A percentile compares a stretch with the other conserved stretches of the same genome.
phyloP scores from a whole-genome alignment of 2,329 filamentous ascomycete species.

The Elsinoe ampelina region DNA sequence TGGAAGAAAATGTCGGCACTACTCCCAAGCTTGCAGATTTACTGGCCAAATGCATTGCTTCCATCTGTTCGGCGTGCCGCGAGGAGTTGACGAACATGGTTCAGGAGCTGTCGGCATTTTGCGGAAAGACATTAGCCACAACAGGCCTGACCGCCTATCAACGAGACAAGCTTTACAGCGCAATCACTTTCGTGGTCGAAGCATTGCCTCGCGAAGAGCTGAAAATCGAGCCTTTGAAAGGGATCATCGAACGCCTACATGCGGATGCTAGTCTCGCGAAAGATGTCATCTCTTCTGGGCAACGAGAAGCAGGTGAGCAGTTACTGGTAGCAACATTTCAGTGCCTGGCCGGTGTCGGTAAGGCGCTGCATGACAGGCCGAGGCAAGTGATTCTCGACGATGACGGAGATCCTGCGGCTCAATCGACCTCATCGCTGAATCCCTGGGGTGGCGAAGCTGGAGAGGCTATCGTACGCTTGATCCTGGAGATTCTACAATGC shows the following conservation, averaged over 20 bases:
- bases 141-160: conserved; percentile 57
- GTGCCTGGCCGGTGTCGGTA: conserved; percentile 61
- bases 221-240: conserved; percentile 46
- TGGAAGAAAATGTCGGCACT: conserved; percentile 41
- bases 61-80: conserved; percentile 67
- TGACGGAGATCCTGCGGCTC: conserved; percentile 26
- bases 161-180: conserved; percentile 64
- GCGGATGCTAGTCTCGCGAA: conserved; percentile 46
- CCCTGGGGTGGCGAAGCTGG: conserved; percentile 45
- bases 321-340: conserved; percentile 48
- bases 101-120: conserved; percentile 60
- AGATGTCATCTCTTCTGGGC: conserved; percentile 24
- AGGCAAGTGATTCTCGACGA: conserved; percentile 57
- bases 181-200: conserved; percentile 67
- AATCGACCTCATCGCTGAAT: conserved; percentile 22
- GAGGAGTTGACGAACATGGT: conserved; percentile 58
- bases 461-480: conserved; percentile 41
- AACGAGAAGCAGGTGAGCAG: conserved; percentile 34
- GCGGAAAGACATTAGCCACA: conserved; percentile 52
- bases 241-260: conserved; percentile 53
- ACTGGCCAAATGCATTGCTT: conserved; percentile 65
- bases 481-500: conserved; percentile 43
- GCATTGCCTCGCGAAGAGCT: conserved; percentile 52
- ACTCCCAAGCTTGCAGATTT: conserved; percentile 49
- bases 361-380: conserved; percentile 56